These are phyloP conservation scores for Stylosanthes scabra DNA, from an alignment of 331 rosid genomes.

Conservation along the genomic window DNA sequence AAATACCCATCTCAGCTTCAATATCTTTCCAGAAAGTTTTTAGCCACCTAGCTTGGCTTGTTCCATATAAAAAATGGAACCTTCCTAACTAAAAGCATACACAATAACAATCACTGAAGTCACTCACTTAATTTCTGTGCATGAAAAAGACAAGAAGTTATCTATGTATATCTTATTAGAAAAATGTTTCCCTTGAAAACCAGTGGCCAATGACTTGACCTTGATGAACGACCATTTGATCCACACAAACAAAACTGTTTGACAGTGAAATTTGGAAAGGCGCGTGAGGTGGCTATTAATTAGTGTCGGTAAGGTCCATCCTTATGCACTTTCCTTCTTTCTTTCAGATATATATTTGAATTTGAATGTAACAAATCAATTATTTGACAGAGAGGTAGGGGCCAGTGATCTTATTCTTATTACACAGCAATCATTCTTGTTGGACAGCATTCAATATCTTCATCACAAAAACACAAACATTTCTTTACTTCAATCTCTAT, in stretches of 20 bases:
- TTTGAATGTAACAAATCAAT: too few relatives aligned
- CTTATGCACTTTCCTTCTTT: not conserved
- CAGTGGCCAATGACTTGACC: constrained; percentile 38
- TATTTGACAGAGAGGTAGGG: not conserved
- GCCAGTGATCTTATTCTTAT: not conserved
- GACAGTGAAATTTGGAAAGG: constrained; percentile 19
- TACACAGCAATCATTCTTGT: too few relatives aligned
- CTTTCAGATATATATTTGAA: constrained; percentile 29
- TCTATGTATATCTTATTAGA: constrained; percentile 8
- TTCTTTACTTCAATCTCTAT: too few relatives aligned
- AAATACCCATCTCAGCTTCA: constrained; percentile 66
- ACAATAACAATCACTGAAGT: too few relatives aligned
- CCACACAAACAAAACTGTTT: constrained; percentile 31
- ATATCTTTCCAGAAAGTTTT: constrained; percentile 22
- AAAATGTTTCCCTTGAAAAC: constrained; percentile 18
- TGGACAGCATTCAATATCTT: not conserved
- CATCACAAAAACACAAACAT: not conserved
- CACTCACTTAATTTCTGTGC: too few relatives aligned
- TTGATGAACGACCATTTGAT: constrained; percentile 35
- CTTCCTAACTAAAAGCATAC: constrained; percentile 12
- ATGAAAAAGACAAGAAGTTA: constrained; percentile 32
- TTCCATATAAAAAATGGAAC: constrained; percentile 28
- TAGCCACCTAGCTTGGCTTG: constrained; percentile 21
- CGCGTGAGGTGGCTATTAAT: not conserved
- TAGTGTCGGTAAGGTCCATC: constrained; percentile 40